These are phyloP conservation scores for Ganoderma resinaceum DNA, from an alignment of 1,284 basidiomycete genomes.

Conservation along the genomic window DNA sequence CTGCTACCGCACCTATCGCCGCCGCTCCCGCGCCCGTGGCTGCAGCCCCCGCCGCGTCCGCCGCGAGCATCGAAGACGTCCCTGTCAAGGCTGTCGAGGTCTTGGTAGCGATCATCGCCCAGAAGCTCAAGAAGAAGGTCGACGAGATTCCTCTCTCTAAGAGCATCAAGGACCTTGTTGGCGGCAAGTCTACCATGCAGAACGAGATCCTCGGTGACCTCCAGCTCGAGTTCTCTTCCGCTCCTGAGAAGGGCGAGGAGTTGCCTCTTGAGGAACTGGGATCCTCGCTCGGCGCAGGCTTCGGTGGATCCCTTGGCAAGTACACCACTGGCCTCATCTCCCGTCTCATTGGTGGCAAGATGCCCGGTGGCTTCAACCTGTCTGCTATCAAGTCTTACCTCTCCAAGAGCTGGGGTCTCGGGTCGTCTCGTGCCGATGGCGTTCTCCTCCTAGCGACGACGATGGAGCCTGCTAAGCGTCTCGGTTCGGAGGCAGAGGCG, in stretches of 20 bases:
- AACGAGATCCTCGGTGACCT: conserved; percentile 97
- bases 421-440: conserved; percentile 86
- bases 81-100: conserved; percentile 95
- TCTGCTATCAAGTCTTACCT: conserved; percentile 93
- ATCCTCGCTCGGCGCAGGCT: conserved; percentile 82
- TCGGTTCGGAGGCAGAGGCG: conserved; percentile 91
- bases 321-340: conserved; percentile 94
- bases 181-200: conserved; percentile 97
- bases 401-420: conserved; percentile 93
- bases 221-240: conserved; percentile 88
- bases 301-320: conserved; percentile 91
- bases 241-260: conserved; percentile 98
- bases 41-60: conserved; percentile 62
- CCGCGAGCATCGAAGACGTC: conserved; percentile 83
- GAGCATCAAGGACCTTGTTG: conserved; percentile 97
- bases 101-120: conserved; percentile 89
- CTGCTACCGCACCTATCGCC: conserved; percentile 48
- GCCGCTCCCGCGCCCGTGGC: conserved; percentile 53
- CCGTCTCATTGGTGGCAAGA: conserved; percentile 93
- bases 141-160: conserved; percentile 92
- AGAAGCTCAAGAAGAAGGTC: conserved; percentile 97
- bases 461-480: conserved; percentile 93
- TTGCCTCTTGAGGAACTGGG: conserved; percentile 96
- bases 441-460: conserved; percentile 93
- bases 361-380: conserved; percentile 98